Base-by-base conservation (phyloP, 75 land plant genomes). In the Picea glauca region DNA sequence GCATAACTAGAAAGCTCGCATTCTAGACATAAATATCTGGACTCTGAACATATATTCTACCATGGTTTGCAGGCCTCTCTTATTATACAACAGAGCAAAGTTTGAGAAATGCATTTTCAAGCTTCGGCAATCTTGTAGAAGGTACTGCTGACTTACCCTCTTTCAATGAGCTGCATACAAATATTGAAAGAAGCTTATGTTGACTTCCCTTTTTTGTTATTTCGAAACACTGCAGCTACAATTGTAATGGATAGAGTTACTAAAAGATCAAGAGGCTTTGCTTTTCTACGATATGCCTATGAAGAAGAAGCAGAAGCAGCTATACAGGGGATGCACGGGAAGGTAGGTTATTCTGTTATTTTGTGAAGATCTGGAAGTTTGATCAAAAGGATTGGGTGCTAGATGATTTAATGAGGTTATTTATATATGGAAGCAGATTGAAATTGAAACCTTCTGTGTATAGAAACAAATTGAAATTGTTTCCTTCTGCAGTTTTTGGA, bases 261-360 rank as follows among this genome's bases (percentile, higher is more conserved):
- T 9, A 90, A 90, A 23, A 78, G 91, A 77, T 88, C 91, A 32
- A 90, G 89, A 85, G 91, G 91, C 0, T 90, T 90, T 85, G 91
- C 91, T 59, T 90, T 90, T 73, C 75, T 90, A 31, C 84, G 84
- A n/a, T 90, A 90, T 79, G 80, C 85, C 1, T 84, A 87, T 1
- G 85, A 84, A 78, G 89, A 85, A 62, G 87, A 87, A 70, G 83
- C 91, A 31, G 81, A 85, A 58, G 83, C 74, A 77, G 91, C 91
- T 43, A 89, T 89, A 18, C 85, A 89, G 18, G 91, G 91, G 35
- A 90, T 90, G 91, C 91, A 90, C 80, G 91, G 91, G 40, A 90
- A 90, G 91, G 91, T 90, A 78, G 62, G 7, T 63, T 23, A 17
- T n/a, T 50, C 54, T 50, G 54, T 50, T 50, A 8, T 50, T 46